These are phyloP conservation scores for Luzula sylvatica DNA, from an alignment of 176 grass and related monocot genomes.

Conservation along the genomic window DNA sequence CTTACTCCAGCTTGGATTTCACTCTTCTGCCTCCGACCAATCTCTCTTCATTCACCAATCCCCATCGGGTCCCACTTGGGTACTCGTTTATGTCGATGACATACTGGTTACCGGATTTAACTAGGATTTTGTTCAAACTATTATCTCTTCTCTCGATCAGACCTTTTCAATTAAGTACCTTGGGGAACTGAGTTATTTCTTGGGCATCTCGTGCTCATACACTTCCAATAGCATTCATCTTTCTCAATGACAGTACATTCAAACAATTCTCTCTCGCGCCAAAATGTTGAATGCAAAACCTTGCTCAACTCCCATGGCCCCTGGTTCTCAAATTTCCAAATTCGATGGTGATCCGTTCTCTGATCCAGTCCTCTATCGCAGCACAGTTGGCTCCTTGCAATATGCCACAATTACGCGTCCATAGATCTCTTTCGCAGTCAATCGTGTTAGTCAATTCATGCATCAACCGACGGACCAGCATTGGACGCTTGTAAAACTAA, in stretches of 20 bases:
- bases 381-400: too few relatives aligned
- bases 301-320: neutral
- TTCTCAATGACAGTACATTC: neutral
- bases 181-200: neutral
- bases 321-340: neutral
- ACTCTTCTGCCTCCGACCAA: neutral
- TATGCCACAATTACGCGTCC: neutral
- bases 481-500: neutral
- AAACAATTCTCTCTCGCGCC: neutral
- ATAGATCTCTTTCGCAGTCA: neutral
- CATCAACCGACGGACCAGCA: neutral
- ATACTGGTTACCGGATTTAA: neutral
- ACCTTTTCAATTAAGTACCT: neutral
- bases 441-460: slow-evolving; percentile 5
- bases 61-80: too few relatives aligned
- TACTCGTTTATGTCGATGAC: slow-evolving; percentile 8
- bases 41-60: neutral
- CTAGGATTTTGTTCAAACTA: neutral
- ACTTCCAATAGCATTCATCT: neutral
- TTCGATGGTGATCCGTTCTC: neutral
- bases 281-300: neutral
- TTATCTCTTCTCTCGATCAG: neutral
- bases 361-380: neutral
- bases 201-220: neutral
- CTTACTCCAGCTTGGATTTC: neutral